phyloP scores from a whole-genome alignment of 495 filamentous ascomycete species.

The Xylaria venustula region DNA sequence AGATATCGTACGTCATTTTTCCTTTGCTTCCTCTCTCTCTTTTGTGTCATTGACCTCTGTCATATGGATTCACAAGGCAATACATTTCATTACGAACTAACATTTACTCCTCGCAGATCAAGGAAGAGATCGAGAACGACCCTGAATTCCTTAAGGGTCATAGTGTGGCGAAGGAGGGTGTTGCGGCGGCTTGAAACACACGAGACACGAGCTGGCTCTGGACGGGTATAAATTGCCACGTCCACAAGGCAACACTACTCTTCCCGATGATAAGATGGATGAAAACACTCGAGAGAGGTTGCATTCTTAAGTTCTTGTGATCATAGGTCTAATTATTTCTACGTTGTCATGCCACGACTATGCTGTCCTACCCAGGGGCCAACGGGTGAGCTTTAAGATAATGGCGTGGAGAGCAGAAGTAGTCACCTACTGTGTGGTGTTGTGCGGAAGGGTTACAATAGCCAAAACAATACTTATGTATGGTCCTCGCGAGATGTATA shows the following conservation, averaged over 20 bases:
- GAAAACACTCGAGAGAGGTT: not conserved
- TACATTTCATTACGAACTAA: conserved; percentile 25
- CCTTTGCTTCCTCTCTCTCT: not conserved
- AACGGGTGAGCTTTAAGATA: not conserved
- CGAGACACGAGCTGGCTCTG: not conserved
- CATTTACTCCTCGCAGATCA: conserved; percentile 39
- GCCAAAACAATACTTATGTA: not conserved
- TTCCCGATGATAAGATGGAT: not conserved
- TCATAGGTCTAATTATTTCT: not conserved
- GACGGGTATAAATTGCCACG: not conserved
- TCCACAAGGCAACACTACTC: not conserved
- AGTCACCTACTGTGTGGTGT: not conserved
- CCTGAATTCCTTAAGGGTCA: conserved; percentile 75
- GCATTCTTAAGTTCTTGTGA: not conserved
- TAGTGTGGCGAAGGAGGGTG: conserved; percentile 47
- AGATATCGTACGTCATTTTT: conserved; percentile 78
- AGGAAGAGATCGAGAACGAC: conserved; percentile 62
- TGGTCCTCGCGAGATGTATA: not conserved
- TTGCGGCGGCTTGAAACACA: conserved; percentile 25
- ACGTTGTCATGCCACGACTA: not conserved
- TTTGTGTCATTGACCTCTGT: not conserved
- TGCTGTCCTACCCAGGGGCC: not conserved
- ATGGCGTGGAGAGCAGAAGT: not conserved
- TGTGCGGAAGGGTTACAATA: not conserved
- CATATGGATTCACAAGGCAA: not conserved